Evolutionary conservation across 371 early-diverging fungal species (phyloP), one percentile per base, ranked within the genome.

Genomic region (Mortierella sp.): DNA sequence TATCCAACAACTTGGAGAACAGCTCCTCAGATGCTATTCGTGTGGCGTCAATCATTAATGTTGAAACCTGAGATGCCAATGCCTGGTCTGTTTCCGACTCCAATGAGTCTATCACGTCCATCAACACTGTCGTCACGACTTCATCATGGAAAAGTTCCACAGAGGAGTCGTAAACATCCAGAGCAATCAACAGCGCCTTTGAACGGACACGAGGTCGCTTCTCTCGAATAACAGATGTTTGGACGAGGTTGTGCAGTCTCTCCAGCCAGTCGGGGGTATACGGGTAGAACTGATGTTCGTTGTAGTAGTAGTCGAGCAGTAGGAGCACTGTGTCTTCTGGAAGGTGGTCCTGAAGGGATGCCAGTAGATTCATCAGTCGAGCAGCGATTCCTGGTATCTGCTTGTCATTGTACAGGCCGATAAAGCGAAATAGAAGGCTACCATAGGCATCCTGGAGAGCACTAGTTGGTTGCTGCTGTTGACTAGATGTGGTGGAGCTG

Each of bases 231-330:
- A 83, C 88, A 47, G 89, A 92, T 6, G 83, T 73, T 19, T 82
- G 81, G 43, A 84, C 80, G 17, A 89, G 61, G 51, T 85, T 85
- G 39, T 79, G 72, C 19, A 92, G 72, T n/a, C 81, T 66, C 19
- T 78, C 80, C 10, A 89, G 63, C 89, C 91, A 92, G 61, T 82
- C 67, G 13, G 86, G 80, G 28, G 88, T 83, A 24, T 89, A 90
- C 13, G 92, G 90, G 27, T 88, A 80, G 40, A 91, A 80, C 8
- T 79, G 60, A 37, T 91, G 90, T 44, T 90, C 89, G 0, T 65
- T 58, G 24, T 88, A 84, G 54, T 90, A 85, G 44, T 90, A 87
- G 16, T 80, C 80, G 54, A 91, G 72, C 50, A 90, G 63, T 41
- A 83, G 69, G 24, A 80, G 51, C 4, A 90, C 85, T 19, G 85